phyloP scores from a whole-genome alignment of 2,329 filamentous ascomycete species.

The Pseudogymnoascus sp. region DNA sequence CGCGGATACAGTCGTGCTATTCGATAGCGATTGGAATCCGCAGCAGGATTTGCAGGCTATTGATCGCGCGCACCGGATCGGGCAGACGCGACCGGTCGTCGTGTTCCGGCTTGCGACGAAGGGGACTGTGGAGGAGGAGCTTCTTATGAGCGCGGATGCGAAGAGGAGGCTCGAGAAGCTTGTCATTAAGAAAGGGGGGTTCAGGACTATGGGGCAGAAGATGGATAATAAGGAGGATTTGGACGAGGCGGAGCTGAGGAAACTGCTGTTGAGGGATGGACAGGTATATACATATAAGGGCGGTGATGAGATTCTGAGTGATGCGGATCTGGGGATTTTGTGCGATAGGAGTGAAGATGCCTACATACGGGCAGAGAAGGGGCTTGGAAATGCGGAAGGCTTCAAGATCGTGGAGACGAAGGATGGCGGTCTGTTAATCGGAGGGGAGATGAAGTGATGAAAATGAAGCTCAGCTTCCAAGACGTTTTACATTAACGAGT shows the following conservation, averaged over 20 bases:
- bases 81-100: conserved; percentile 83
- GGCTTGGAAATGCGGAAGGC: conserved; percentile 60
- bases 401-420: conserved; percentile 81
- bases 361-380: conserved; percentile 66
- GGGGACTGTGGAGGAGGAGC: conserved; percentile 80
- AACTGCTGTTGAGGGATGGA: conserved; percentile 64
- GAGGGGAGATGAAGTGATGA: conserved; percentile 15
- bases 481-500: not conserved
- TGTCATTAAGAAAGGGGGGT: conserved; percentile 88
- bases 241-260: conserved; percentile 52
- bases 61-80: conserved; percentile 89
- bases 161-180: conserved; percentile 90
- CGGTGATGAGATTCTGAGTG: conserved; percentile 59
- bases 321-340: conserved; percentile 67
- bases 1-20: conserved; percentile 87
- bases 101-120: conserved; percentile 91
- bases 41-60: conserved; percentile 96
- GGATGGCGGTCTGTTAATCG: conserved; percentile 31
- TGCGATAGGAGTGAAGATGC: conserved; percentile 61
- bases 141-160: conserved; percentile 79
- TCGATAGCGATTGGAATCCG: conserved; percentile 88
- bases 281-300: conserved; percentile 50
- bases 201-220: conserved; percentile 60
- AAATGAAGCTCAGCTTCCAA: not conserved
- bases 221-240: conserved; percentile 40